Percentiles rank a stretch among this genome's conserved stretches.
Conservation (phyloP, 2,329 filamentous ascomycete species). For the Dactylonectria macrodidyma region DNA sequence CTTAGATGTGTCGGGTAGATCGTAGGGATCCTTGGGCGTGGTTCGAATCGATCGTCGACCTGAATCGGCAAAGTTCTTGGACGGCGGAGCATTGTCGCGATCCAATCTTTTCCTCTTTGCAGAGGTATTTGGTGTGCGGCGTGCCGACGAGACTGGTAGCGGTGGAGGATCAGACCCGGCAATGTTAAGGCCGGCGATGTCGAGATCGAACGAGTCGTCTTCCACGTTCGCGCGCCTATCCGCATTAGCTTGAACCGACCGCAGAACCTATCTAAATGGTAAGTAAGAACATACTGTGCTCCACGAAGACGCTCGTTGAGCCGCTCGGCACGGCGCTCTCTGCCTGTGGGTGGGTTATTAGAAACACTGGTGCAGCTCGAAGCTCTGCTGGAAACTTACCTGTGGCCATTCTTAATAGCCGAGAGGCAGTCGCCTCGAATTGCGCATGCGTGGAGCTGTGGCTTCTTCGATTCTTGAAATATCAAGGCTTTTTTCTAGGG, state of each 20-base stretch:
- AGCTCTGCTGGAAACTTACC: slow-evolving; percentile 42
- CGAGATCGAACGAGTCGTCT: slow-evolving; percentile 72
- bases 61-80: slow-evolving; percentile 26
- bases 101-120: slow-evolving; percentile 61
- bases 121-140: slow-evolving; percentile 63
- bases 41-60: slow-evolving; percentile 40
- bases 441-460: slow-evolving; percentile 24
- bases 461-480: not conserved
- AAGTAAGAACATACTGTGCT: slow-evolving; percentile 65
- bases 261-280: fast-evolving
- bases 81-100: slow-evolving; percentile 36
- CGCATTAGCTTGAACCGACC: slow-evolving; percentile 13
- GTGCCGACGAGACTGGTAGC: slow-evolving; percentile 48
- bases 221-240: slow-evolving; percentile 69
- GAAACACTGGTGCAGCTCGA: not conserved
- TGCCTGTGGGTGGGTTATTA: slow-evolving; percentile 45
- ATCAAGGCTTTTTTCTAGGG: not conserved
- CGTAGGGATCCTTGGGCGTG: slow-evolving; percentile 45
- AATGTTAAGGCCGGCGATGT: slow-evolving; percentile 60
- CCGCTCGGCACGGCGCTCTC: slow-evolving; percentile 71
- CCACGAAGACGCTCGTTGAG: slow-evolving; percentile 77
- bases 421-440: slow-evolving; percentile 1
- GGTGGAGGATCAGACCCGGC: slow-evolving; percentile 42
- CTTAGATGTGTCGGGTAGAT: slow-evolving; percentile 50
- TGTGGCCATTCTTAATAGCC: slow-evolving; percentile 52